These are phyloP conservation scores for Passiflora organensis DNA, from an alignment of 345 rosid species.

Conservation along the genomic window DNA sequence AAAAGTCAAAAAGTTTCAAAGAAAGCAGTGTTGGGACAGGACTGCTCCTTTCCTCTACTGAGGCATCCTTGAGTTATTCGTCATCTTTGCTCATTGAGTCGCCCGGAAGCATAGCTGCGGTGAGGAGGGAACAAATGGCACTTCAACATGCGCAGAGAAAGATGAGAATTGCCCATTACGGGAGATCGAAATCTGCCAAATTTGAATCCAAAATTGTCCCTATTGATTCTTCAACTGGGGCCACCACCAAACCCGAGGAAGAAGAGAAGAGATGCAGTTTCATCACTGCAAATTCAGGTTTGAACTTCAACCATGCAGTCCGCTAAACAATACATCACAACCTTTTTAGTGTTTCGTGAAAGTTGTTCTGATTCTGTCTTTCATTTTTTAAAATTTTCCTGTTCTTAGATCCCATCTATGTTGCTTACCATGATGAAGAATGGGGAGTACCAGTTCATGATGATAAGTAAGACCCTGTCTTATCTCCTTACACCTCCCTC, in stretches of 20 bases:
- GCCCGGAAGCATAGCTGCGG: slow-evolving; percentile 61
- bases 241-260: not conserved
- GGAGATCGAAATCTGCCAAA: slow-evolving; percentile 55
- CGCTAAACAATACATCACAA: too few relatives aligned
- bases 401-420: slow-evolving; percentile 48
- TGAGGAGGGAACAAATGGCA: slow-evolving; percentile 60
- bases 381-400: not conserved
- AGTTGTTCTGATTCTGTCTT: too few relatives aligned
- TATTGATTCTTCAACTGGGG: slow-evolving; percentile 10
- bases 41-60: slow-evolving; percentile 1
- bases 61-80: slow-evolving; percentile 16
- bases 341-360: too few relatives aligned
- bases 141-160: slow-evolving; percentile 53
- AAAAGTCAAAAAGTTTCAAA: slow-evolving; percentile 52
- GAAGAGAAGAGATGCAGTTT: slow-evolving; percentile 49
- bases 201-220: slow-evolving; percentile 34
- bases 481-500: not conserved
- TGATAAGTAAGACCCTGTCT: slow-evolving; percentile 34
- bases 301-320: not conserved
- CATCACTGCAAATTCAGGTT: slow-evolving; percentile 57
- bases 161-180: slow-evolving; percentile 61
- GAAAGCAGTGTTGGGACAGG: slow-evolving; percentile 15
- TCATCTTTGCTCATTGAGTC: slow-evolving; percentile 34
- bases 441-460: slow-evolving; percentile 68
- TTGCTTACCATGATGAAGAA: slow-evolving; percentile 60